Base-by-base conservation (phyloP, 345 rosid genomes). In the Brassica napus region DNA sequence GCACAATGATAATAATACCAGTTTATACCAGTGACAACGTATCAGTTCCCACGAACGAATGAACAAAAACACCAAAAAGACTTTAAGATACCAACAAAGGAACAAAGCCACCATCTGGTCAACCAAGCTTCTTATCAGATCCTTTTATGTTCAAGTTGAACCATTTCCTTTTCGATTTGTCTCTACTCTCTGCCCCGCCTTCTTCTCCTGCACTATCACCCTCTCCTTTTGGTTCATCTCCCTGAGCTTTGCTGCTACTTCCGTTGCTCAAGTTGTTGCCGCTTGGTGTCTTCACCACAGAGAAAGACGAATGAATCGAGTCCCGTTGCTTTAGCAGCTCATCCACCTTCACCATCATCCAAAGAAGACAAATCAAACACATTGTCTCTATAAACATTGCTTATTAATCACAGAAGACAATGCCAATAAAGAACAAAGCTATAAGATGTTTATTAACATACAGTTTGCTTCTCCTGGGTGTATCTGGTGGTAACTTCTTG, bases 401-500 rank as follows among this genome's bases (percentile, higher is more conserved):
- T 3, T 42, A n/a, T 10, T 68, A 68, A 76, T 28, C 61, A 68
- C 30, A 42, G 31, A 5, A 59, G 21, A 68, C 8, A 30, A 47
- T 68, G 9, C 60, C 60, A 31, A 15, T 6, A n/a, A 47, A 6
- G 44, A 57, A 21, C 3, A 4, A 39, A 37, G 5, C 21, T 42
- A 63, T 24, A 65, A 55, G 15, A 42, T 16, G 24, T n/a, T 15
- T 2, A 49, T 15, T 68, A 69, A 85, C 97, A 23, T 83, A 96
- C 99, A 34, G 92, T 81, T 84, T 87, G 97, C 86, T 96, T 96
- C 87, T 96, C 99, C 76, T 86, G 92, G 70, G 86, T 85, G 82
- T 96, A 96, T 83, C 89, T 84, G 87, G 87, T 92, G 78, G 98
- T 96, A 42, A 87, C 98, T 85, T 96, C 99, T 82, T 96, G 99